phyloP scores from a whole-genome alignment of 83 land plant species.

The Larix sibirica region DNA sequence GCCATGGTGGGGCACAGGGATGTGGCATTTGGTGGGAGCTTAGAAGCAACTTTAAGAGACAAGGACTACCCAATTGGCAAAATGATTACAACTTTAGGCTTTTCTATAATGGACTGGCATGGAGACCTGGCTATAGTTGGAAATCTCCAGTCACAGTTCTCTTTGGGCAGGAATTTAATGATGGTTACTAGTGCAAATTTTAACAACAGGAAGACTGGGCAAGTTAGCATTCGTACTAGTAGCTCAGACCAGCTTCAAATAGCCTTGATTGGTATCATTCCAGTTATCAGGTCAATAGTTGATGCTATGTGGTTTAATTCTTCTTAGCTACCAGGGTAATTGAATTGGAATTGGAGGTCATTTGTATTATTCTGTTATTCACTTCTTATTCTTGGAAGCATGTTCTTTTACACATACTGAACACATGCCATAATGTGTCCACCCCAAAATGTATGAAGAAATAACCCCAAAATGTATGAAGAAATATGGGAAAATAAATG shows the following conservation, averaged over 20 bases:
- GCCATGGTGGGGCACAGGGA: conserved; percentile 80
- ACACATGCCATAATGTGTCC: too few relatives aligned
- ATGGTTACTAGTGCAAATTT: conserved; percentile 59
- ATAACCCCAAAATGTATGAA: too few relatives aligned
- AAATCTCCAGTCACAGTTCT: conserved; percentile 72
- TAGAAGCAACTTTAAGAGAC: conserved; percentile 79
- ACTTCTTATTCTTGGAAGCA: too few relatives aligned
- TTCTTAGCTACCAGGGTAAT: too few relatives aligned
- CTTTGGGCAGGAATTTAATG: conserved; percentile 54
- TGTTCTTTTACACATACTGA: too few relatives aligned
- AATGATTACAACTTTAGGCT: conserved; percentile 50
- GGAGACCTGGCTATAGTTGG: conserved; percentile 78
- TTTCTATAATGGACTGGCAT: conserved; percentile 82
- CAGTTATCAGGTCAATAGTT: conserved; percentile 33
- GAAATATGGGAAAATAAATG: too few relatives aligned
- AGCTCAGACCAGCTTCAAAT: conserved; percentile 82
- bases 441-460: too few relatives aligned
- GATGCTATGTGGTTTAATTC: too few relatives aligned
- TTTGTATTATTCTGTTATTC: too few relatives aligned
- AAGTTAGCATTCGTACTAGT: conserved; percentile 68
- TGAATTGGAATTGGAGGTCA: too few relatives aligned
- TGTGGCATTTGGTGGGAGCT: conserved; percentile 83
- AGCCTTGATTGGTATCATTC: conserved; percentile 71
- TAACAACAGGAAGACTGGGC: conserved; percentile 82
- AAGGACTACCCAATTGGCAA: conserved; percentile 77